Evolutionary conservation across 306 rosid species (phyloP).

Genomic region (Dryas alaskensis): DNA sequence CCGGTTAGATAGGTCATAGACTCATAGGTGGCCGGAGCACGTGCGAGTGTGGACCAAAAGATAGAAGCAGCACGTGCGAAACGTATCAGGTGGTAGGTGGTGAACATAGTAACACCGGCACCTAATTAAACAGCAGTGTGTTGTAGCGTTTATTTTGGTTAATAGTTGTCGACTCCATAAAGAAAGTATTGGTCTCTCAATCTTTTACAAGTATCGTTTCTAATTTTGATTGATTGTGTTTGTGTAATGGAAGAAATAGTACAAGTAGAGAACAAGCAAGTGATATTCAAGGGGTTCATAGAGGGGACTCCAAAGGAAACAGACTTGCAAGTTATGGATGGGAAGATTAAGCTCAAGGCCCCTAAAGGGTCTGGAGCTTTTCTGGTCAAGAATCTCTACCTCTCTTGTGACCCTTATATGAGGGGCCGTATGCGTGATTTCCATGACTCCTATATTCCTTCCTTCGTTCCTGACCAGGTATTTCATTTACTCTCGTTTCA

Average conservation of each 20-base stretch:
- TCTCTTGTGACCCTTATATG: conserved; percentile 57
- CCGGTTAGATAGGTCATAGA: no score
- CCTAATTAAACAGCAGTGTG: no score
- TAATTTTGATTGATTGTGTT: not conserved
- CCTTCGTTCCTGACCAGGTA: conserved; percentile 51
- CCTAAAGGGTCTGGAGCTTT: conserved; percentile 35
- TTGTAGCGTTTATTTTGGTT: no score
- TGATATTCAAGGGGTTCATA: conserved; percentile 38
- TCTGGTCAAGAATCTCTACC: conserved; percentile 50
- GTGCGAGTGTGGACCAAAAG: no score
- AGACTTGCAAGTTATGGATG: conserved; percentile 37
- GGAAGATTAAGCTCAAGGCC: conserved; percentile 33
- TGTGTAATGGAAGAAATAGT: conserved; percentile 11
- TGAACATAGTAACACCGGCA: no score
- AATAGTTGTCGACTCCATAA: no score
- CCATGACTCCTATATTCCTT: conserved; percentile 39
- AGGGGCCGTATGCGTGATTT: conserved; percentile 57
- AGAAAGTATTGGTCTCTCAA: not conserved
- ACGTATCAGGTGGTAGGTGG: no score
- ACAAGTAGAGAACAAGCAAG: conserved; percentile 44
- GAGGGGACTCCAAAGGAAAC: conserved; percentile 38
- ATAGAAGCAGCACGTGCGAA: no score
- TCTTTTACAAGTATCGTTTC: no score
- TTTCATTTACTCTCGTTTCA: not conserved
- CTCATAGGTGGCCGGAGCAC: no score